A percentile compares a stretch with the other conserved stretches of the same genome.
These are phyloP conservation scores for Pythium phragmiticola DNA, from an alignment of 352 stramenopile species.

Conservation along the genomic window DNA sequence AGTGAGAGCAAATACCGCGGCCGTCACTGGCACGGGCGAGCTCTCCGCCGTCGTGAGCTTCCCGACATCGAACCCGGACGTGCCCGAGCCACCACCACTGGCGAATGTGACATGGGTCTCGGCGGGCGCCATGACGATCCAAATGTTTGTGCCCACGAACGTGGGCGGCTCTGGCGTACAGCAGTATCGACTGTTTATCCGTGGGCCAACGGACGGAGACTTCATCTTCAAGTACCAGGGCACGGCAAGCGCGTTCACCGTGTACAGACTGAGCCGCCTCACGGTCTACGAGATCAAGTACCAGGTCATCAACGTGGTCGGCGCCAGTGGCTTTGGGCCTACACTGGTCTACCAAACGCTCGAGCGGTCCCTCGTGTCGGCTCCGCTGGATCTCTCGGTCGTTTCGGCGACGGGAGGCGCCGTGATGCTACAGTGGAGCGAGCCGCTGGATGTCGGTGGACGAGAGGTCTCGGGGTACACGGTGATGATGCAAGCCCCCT, in stretches of 20 bases:
- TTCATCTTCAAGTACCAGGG: constrained; percentile 37
- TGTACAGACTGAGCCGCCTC: constrained; percentile 36
- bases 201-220: constrained; percentile 21
- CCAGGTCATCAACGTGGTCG: constrained; percentile 46
- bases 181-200: constrained; percentile 41
- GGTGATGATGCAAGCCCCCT: constrained; percentile 29
- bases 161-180: constrained; percentile 45
- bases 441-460: constrained; percentile 57
- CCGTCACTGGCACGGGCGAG: constrained; percentile 28
- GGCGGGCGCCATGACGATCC: constrained; percentile 51
- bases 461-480: constrained; percentile 46
- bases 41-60: constrained; percentile 31
- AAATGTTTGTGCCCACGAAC: constrained; percentile 52
- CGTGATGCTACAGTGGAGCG: constrained; percentile 40
- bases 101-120: constrained; percentile 34
- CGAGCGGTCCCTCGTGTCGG: constrained; percentile 41
- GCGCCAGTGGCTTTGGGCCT: constrained; percentile 36
- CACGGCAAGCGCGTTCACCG: constrained; percentile 16
- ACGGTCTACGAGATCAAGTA: constrained; percentile 50
- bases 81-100: constrained; percentile 39
- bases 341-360: constrained; percentile 33
- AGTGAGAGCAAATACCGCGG: constrained; percentile 32
- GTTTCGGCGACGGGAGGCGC: constrained; percentile 40
- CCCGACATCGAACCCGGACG: constrained; percentile 36
- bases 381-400: constrained; percentile 33